Evolutionary conservation across 2,329 filamentous ascomycete species (phyloP).

Genomic region (Escovopsis sp.): DNA sequence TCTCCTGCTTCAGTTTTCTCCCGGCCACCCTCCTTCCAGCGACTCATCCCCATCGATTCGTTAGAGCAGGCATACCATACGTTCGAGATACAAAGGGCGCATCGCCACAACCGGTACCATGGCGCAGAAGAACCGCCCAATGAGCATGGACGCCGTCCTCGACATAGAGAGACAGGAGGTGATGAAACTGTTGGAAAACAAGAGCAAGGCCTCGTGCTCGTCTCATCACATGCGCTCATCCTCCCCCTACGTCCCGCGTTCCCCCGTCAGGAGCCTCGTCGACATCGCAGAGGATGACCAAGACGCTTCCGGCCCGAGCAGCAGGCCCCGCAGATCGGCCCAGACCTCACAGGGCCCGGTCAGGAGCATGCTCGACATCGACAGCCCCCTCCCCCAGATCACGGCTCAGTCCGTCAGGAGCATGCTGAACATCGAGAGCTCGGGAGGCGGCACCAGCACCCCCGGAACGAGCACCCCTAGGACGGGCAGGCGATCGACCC

Average conservation of each 20-base stretch:
- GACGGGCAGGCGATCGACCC: constrained; percentile 17
- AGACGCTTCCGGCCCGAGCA: constrained; percentile 1
- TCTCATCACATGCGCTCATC: constrained; percentile 27
- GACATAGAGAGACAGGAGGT: constrained; percentile 67
- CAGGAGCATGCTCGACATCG: constrained; percentile 51
- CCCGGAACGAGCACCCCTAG: constrained; percentile 3
- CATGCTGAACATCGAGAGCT: constrained; percentile 34
- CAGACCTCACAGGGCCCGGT: constrained; percentile 36
- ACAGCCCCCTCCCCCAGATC: constrained; percentile 20
- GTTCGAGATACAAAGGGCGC: too few species aligned
- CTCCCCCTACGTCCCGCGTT: constrained; percentile 44
- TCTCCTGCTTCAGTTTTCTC: too few species aligned
- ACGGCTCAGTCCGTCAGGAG: constrained; percentile 26
- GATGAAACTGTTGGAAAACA: constrained; percentile 49
- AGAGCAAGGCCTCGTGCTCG: constrained; percentile 16
- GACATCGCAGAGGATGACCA: constrained; percentile 35
- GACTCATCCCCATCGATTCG: background rate
- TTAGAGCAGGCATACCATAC: too few species aligned
- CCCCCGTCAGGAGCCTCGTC: constrained; percentile 54
- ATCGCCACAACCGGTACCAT: constrained; percentile 11
- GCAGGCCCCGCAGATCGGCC: constrained; percentile 6
- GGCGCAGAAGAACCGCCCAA: constrained; percentile 26
- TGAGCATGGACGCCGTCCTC: constrained; percentile 63
- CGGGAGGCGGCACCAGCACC: constrained; percentile 18
- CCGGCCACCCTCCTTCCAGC: too few species aligned